These are phyloP conservation scores for Neopestalotiopsis rosae DNA, from an alignment of 2,329 filamentous ascomycete species.

Conservation along the genomic window DNA sequence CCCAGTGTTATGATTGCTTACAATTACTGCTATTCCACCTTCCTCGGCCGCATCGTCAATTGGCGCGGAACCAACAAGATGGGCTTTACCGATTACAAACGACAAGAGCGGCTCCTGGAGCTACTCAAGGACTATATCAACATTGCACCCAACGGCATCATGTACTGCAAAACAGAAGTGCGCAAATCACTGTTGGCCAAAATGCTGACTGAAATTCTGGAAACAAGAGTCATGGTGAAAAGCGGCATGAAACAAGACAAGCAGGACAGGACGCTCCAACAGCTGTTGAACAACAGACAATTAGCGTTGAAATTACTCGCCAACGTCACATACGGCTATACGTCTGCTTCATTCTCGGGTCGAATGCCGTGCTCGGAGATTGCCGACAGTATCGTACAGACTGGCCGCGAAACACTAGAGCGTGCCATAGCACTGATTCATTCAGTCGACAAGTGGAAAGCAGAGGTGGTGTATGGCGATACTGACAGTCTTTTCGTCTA, in stretches of 20 bases:
- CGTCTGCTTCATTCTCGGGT: constrained; percentile 94
- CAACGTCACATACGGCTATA: constrained; percentile 99
- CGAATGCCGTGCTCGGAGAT: constrained; percentile 98
- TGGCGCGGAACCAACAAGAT: constrained; percentile 96
- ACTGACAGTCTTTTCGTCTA: constrained; percentile 95
- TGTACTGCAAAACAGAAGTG: constrained; percentile 86
- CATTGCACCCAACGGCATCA: constrained; percentile 93
- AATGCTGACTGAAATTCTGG: constrained; percentile 94
- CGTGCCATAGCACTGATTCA: constrained; percentile 93
- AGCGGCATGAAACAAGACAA: constrained; percentile 94
- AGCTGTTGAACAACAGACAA: constrained; percentile 90
- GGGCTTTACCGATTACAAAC: constrained; percentile 87
- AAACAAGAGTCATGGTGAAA: constrained; percentile 98
- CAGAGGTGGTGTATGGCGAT: constrained; percentile 97
- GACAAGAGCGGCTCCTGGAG: constrained; percentile 75
- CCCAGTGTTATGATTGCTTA: constrained; percentile 99
- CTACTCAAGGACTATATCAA: constrained; percentile 87
- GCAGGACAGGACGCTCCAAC: constrained; percentile 83
- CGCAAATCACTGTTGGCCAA: constrained; percentile 91
- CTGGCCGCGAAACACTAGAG: constrained; percentile 91
- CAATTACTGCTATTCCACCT: constrained; percentile 99
- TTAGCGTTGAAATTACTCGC: constrained; percentile 93
- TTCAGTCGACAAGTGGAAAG: constrained; percentile 83
- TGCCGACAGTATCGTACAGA: constrained; percentile 97
- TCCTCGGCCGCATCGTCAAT: constrained; percentile 80